Conservation (phyloP, 129 eudicot genomes). For the Pseudognaphalium luteoalbum region DNA sequence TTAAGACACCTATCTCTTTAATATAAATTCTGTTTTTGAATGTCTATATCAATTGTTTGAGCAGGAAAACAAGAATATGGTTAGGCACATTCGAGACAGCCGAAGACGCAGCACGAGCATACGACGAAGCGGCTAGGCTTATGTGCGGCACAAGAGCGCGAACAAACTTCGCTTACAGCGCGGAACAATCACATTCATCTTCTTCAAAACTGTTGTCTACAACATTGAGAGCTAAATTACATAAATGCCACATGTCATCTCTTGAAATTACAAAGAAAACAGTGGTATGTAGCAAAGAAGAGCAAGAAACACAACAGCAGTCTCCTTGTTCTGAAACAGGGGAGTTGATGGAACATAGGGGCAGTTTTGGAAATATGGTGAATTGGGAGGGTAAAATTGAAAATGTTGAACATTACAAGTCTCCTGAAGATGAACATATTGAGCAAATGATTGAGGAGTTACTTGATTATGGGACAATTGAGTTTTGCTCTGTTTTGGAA, state of each 20-base stretch:
- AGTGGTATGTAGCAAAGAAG: slow-evolving; percentile 23
- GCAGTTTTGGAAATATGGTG: slow-evolving; percentile 23
- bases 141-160: slow-evolving; percentile 91
- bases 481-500: slow-evolving; percentile 62
- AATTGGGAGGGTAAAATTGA: slow-evolving; percentile 38
- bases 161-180: slow-evolving; percentile 60
- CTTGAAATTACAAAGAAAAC: slow-evolving; percentile 53
- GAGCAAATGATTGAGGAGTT: slow-evolving; percentile 95
- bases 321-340: slow-evolving; percentile 29
- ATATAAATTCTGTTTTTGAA: not conserved
- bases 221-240: slow-evolving; percentile 75
- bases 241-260: slow-evolving; percentile 77
- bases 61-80: slow-evolving; percentile 96
- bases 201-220: slow-evolving; percentile 64
- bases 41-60: not conserved
- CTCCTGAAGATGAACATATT: slow-evolving; percentile 83
- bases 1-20: not conserved
- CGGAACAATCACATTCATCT: slow-evolving; percentile 28
- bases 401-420: slow-evolving; percentile 41
- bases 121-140: slow-evolving; percentile 93
- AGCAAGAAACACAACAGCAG: slow-evolving; percentile 36
- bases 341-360: slow-evolving; percentile 26
- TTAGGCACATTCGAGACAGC: slow-evolving; percentile 94
- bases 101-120: slow-evolving; percentile 94
- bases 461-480: slow-evolving; percentile 85